Base-by-base conservation (phyloP, 192 early-diverging fungal genomes). In the Linnemannia zychae region DNA sequence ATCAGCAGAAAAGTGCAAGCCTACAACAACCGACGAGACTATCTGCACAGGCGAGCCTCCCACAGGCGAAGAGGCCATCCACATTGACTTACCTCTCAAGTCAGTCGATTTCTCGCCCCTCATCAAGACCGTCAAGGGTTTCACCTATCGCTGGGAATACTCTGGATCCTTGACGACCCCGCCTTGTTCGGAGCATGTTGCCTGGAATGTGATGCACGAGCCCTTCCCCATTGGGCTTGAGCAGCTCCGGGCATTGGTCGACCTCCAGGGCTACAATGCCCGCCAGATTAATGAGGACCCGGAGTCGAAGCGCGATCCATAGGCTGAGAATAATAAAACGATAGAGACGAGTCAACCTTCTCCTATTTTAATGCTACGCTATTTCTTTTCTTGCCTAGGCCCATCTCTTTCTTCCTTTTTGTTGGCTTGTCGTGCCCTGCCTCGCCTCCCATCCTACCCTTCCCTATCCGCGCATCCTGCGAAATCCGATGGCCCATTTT, bases 141-240 rank as follows among this genome's bases (percentile, higher is more conserved):
- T 73, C 36, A 28, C 49, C 2, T 18, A 47, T 50, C 72, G 72
- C 12, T 79, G 63, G 48, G 78, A 77, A 52, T 93, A 93, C 77
- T 22, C 38, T 0, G 92, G 92, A n/a, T 88, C 86, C 33, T 79
- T 93, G 46, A 93, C 92, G 20, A 92, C 92, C 22, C 92, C 92
- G 11, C 92, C 92, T n/a, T 93, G 92, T 76, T 82, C 90, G 6
- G 92, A 93, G 74, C 84, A 90, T 67, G 87, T 93, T 0, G 31
- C 46, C 24, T 92, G 91, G 91, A 50, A 63, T 34, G 89, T 92
- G 11, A 77, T 78, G 53, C 48, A 74, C 22, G 53, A 71, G 17
- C n/a, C 79, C 20, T 53, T 88, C 40, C 44, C 69, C 3, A 72
- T 92, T 63, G 66, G 79, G 9, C 36, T 74, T n/a, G 20, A 46